Base-by-base conservation (phyloP, 1,139 yeast species). In the Pneumocystis canis region DNA sequence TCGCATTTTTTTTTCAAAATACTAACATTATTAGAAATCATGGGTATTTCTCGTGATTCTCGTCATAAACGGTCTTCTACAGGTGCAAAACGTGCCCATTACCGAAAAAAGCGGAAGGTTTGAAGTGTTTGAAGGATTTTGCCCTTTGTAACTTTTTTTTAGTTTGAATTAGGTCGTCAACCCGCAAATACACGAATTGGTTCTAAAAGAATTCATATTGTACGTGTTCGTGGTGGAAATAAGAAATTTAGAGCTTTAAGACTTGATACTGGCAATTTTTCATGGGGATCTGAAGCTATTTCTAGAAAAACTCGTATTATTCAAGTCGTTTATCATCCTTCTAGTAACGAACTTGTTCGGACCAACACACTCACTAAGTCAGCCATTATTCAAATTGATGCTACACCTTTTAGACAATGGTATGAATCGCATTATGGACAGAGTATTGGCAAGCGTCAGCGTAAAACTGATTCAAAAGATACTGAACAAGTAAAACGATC, bases 1-100 rank as follows among this genome's bases (percentile, higher is more conserved):
- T 2, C 14, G 30, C 20, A 25, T 25, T 41, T 40, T 41, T 47
- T 25, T 16, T 9, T 9, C 25, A 14, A 47, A 47, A 47, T 25
- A 47, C 54, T 25, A 1, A 25, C 20, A 11, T 25, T 25, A 35
- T 47, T 47, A 47, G 54, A 4, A 6, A 47, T 28, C 74, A 92
- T 92, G 98, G 97, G 98, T 90, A 92, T 92, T 87, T 90, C 97
- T 82, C 94, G 99, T 86, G 98, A 92, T 84, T 90, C 98, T 80
- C 96, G 97, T 84, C 98, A 92, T 89, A 92, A 92, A 88, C 95
- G 98, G 82, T 82, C 97, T 76, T 96, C 95, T 80, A 90, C 99
- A 78, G 99, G 99, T 86, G 99, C 98, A 79, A 90, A 89, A 83
- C 90, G 97, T 82, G 97, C 98, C 81, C 96, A 89, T 82, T 89